Conservation (phyloP, 169 alveolate genomes). For the Besnoitia besnoiti region DNA sequence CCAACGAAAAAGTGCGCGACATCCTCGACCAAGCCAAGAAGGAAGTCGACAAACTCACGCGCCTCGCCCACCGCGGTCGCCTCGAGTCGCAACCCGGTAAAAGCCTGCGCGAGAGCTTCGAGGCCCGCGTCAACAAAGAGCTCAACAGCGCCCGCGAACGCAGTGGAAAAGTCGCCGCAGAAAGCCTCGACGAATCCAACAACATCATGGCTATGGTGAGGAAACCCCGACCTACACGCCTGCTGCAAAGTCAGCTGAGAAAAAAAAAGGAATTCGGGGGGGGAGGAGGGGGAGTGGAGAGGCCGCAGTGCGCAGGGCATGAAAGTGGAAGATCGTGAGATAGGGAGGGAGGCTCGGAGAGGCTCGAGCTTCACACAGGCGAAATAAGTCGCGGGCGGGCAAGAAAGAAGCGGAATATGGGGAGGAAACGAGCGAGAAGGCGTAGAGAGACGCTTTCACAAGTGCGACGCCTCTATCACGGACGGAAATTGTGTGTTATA, state of each 20-base stretch:
- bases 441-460: too few relatives aligned
- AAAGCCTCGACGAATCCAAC: constrained; percentile 92
- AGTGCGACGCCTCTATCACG: too few relatives aligned
- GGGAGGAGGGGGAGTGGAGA: background rate
- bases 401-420: too few relatives aligned
- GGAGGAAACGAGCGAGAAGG: too few relatives aligned
- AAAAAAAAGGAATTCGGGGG: too few relatives aligned
- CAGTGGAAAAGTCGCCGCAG: constrained; percentile 92
- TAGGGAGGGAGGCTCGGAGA: background rate
- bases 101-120: constrained; percentile 97
- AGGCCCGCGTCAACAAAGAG: constrained; percentile 94
- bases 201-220: constrained; percentile 97
- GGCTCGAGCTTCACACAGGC: too few relatives aligned
- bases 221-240: background rate
- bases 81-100: constrained; percentile 99
- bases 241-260: background rate
- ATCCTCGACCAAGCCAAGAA: constrained; percentile 80
- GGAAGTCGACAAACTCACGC: constrained; percentile 76
- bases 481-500: too few relatives aligned
- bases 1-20: constrained; percentile 88
- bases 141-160: constrained; percentile 75
- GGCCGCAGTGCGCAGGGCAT: background rate
- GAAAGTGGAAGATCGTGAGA: background rate
- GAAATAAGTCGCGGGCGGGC: too few relatives aligned
- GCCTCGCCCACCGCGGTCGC: constrained; percentile 94